A percentile compares a stretch with the other conserved stretches of the same genome.
Conservation (phyloP, 768 basidiomycete species). For the Suillus americanus region DNA sequence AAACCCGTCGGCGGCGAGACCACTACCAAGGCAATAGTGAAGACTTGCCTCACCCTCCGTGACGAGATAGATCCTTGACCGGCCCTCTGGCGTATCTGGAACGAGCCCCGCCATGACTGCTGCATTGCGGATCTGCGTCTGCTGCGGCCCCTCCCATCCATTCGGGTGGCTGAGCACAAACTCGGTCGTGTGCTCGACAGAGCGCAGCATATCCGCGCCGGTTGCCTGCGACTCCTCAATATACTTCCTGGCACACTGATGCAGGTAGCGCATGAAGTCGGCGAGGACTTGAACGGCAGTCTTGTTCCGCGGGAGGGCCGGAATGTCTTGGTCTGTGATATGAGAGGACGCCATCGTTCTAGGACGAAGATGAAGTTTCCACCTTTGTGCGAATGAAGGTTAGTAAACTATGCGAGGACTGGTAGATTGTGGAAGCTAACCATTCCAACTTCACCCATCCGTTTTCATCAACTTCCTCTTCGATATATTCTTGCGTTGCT, state of each 20-base stretch:
- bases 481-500: constrained; percentile 37
- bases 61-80: constrained; percentile 42
- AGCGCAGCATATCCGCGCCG: constrained; percentile 41
- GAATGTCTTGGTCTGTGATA: constrained; percentile 34
- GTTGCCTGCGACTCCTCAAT: constrained; percentile 46
- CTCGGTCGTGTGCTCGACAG: constrained; percentile 40
- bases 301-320: constrained; percentile 43
- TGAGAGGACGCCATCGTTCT: constrained; percentile 20
- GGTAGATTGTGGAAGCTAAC: constrained; percentile 13
- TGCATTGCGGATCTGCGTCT: constrained; percentile 43
- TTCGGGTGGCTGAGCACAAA: constrained; percentile 50
- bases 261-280: constrained; percentile 51
- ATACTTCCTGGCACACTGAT: constrained; percentile 40
- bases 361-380: constrained; percentile 37
- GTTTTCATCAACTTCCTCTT: constrained; percentile 41
- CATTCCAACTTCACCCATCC: constrained; percentile 31
- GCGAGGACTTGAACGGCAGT: constrained; percentile 43
- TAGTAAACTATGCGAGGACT: not conserved
- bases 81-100: constrained; percentile 34
- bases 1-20: constrained; percentile 29
- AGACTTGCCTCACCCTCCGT: constrained; percentile 56
- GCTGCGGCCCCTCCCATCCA: constrained; percentile 48
- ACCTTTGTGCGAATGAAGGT: constrained; percentile 21
- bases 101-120: constrained; percentile 42
- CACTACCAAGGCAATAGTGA: constrained; percentile 45